Conservation (phyloP, 176 grass and related monocot genomes). For the Chrysopogon serrulatus region DNA sequence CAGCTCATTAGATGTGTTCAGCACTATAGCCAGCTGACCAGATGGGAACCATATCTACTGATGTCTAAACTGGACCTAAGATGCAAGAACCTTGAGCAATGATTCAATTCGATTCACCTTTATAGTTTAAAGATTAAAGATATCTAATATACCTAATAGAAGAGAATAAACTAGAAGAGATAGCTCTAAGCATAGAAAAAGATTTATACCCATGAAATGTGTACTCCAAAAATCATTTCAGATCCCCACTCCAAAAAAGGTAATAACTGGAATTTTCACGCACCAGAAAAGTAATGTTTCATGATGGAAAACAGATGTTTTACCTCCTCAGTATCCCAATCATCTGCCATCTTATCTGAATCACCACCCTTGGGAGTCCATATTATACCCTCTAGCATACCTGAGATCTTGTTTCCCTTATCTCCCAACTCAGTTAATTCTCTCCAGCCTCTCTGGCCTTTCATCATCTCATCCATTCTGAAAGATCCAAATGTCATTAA, state of each 20-base stretch:
- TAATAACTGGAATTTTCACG: neutral
- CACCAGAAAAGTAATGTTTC: neutral
- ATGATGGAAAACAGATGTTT: neutral
- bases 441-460: constrained; percentile 97
- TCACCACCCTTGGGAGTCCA: constrained; percentile 60
- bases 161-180: neutral
- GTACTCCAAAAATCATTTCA: neutral
- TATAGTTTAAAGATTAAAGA: neutral
- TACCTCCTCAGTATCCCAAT: constrained; percentile 74
- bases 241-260: neutral
- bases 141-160: neutral
- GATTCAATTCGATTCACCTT: neutral
- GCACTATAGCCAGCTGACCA: neutral
- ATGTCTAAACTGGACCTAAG: neutral
- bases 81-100: constrained; percentile 12
- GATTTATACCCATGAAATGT: constrained; percentile 4
- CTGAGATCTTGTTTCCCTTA: constrained; percentile 80
- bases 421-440: constrained; percentile 73
- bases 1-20: neutral
- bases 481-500: constrained; percentile 13
- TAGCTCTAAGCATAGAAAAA: neutral
- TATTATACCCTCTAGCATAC: constrained; percentile 83
- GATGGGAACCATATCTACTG: neutral
- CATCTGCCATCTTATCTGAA: constrained; percentile 38
- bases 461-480: constrained; percentile 99